phyloP scores from a whole-genome alignment of 2,329 filamentous ascomycete genomes.

The Exophiala xenobiotica region DNA sequence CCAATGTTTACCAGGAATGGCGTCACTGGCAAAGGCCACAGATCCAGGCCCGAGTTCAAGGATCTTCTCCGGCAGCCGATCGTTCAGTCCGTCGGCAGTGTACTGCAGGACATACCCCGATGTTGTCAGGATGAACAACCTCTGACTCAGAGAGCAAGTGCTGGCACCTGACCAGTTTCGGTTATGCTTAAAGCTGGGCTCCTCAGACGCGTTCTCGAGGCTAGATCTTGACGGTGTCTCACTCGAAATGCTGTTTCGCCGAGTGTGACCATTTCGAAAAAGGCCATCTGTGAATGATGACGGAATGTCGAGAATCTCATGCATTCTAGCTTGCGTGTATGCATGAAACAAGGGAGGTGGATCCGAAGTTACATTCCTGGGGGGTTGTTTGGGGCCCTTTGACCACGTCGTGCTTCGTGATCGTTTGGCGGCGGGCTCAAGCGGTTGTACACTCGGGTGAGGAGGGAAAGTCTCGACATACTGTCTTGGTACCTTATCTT shows the following conservation, averaged over 20 bases:
- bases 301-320: conserved; percentile 68
- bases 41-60: conserved; percentile 46
- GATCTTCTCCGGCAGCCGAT: conserved; percentile 49
- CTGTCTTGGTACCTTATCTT: conserved; percentile 13
- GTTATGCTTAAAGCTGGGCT: conserved; percentile 36
- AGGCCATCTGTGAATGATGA: conserved; percentile 45
- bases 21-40: conserved; percentile 51
- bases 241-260: conserved; percentile 33
- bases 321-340: conserved; percentile 78
- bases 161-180: conserved; percentile 40
- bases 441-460: not conserved
- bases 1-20: conserved; percentile 50
- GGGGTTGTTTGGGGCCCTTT: conserved; percentile 5
- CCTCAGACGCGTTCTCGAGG: conserved; percentile 31
- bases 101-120: conserved; percentile 50
- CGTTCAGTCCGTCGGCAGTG: conserved; percentile 43
- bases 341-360: conserved; percentile 81
- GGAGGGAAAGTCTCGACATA: not conserved
- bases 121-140: conserved; percentile 46
- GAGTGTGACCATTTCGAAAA: conserved; percentile 67
- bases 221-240: conserved; percentile 9
- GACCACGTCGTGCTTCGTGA: conserved; percentile 13
- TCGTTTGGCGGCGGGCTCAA: conserved; percentile 1
- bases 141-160: conserved; percentile 40
- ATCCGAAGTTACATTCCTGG: conserved; percentile 50